A percentile compares a stretch with the other conserved stretches of the same genome.
phyloP scores from a whole-genome alignment of 1,284 basidiomycete genomes.

The Cryptococcus wingfieldii region DNA sequence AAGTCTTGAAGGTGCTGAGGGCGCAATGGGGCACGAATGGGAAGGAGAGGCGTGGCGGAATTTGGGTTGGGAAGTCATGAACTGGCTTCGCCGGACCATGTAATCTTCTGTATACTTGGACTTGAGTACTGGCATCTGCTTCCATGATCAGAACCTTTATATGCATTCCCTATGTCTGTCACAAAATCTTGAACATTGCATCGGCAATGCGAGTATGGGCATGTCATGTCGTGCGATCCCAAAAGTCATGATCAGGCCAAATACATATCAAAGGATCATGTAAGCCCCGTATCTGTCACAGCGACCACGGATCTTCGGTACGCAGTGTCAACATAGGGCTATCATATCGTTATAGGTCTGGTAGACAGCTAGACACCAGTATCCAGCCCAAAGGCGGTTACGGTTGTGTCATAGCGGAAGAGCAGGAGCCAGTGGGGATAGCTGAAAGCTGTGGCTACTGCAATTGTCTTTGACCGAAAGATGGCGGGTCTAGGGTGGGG shows the following conservation, averaged over 20 bases:
- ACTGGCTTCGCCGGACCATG: neutral
- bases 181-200: no score
- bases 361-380: neutral
- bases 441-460: neutral
- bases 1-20: conserved; percentile 37
- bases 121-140: neutral
- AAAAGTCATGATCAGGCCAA: neutral
- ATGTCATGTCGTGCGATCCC: no score
- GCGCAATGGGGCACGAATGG: conserved; percentile 13
- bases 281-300: conserved; percentile 51
- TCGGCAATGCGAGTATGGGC: no score
- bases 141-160: no score
- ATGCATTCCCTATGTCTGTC: no score
- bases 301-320: conserved; percentile 37
- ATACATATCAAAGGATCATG: conserved; percentile 14
- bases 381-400: conserved; percentile 12
- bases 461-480: neutral
- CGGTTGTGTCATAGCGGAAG: neutral
- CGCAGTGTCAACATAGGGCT: conserved; percentile 42
- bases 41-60: conserved; percentile 15
- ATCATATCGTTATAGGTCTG: conserved; percentile 16
- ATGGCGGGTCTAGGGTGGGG: neutral
- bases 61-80: conserved; percentile 33
- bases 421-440: conserved; percentile 4
- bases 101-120: neutral